phyloP scores from a whole-genome alignment of 2,329 filamentous ascomycete species.

The Colletotrichum higginsianum region DNA sequence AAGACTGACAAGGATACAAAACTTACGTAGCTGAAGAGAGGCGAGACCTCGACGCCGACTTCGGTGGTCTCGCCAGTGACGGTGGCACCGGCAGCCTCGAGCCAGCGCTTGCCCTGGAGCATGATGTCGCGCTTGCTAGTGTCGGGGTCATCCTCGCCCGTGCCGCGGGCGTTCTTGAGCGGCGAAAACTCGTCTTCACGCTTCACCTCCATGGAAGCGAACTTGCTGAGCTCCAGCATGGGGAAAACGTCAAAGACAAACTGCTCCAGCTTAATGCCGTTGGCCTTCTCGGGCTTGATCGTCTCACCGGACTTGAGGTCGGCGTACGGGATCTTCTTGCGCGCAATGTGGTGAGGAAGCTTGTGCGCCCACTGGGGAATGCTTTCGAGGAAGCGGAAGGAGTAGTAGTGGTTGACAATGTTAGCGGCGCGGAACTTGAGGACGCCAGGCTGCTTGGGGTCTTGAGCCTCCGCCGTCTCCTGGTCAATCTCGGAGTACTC shows the following conservation, averaged over 20 bases:
- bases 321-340: constrained; percentile 96
- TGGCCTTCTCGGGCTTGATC: constrained; percentile 93
- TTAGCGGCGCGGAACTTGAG: constrained; percentile 98
- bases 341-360: constrained; percentile 94
- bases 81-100: constrained; percentile 81
- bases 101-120: constrained; percentile 89
- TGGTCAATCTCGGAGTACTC: constrained; percentile 98
- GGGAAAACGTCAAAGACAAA: constrained; percentile 99
- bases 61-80: constrained; percentile 76
- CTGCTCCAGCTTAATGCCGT: constrained; percentile 99
- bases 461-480: constrained; percentile 89
- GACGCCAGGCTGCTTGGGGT: constrained; percentile 83
- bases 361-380: constrained; percentile 89
- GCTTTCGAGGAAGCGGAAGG: constrained; percentile 89
- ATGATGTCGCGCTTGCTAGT: constrained; percentile 94
- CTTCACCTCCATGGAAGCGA: constrained; percentile 95
- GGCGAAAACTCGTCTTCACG: constrained; percentile 99
- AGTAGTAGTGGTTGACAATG: constrained; percentile 99
- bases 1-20: constrained; percentile 9
- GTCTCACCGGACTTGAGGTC: constrained; percentile 83
- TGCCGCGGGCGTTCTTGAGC: constrained; percentile 89
- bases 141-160: constrained; percentile 92
- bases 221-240: constrained; percentile 86
- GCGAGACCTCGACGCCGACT: constrained; percentile 89
- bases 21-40: constrained; percentile 95